Conservation (phyloP, 2,329 filamentous ascomycete genomes). For the Alternaria panax region DNA sequence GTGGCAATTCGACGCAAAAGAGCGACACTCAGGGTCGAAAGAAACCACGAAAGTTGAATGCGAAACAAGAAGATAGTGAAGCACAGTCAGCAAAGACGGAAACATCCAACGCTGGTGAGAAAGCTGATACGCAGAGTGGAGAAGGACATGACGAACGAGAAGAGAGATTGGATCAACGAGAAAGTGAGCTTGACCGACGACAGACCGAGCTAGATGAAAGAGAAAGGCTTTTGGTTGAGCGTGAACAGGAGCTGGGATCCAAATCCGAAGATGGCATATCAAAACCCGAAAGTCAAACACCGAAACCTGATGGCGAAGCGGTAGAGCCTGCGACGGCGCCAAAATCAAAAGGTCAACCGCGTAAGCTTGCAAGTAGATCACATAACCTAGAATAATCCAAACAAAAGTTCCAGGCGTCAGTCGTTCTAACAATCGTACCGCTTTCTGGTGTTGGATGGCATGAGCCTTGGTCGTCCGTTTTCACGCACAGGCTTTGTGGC, state of each 20-base stretch:
- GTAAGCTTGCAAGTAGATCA: constrained; percentile 17
- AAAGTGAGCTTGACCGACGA: constrained; percentile 5
- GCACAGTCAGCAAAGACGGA: neutral
- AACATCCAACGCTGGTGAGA: neutral
- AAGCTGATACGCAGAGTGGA: neutral
- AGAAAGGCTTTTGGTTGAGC: constrained; percentile 6
- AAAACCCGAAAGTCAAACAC: neutral
- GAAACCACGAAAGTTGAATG: constrained; percentile 27
- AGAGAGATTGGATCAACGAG: constrained; percentile 2
- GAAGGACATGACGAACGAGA: neutral
- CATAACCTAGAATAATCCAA: neutral
- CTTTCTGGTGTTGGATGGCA: neutral
- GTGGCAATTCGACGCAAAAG: neutral
- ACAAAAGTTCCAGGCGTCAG: neutral
- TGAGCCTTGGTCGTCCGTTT: too few relatives aligned
- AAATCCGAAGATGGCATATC: neutral
- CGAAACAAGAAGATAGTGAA: neutral
- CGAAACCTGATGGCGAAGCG: neutral
- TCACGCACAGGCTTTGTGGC: too few relatives aligned
- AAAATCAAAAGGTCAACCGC: constrained; percentile 16
- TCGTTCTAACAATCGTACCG: neutral
- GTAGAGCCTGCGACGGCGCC: neutral
- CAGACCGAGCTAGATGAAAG: constrained; percentile 10
- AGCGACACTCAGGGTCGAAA: constrained; percentile 14
- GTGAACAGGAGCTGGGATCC: constrained; percentile 5